phyloP scores from a whole-genome alignment of 2,329 filamentous ascomycete species.

The Diaporthe sp. region DNA sequence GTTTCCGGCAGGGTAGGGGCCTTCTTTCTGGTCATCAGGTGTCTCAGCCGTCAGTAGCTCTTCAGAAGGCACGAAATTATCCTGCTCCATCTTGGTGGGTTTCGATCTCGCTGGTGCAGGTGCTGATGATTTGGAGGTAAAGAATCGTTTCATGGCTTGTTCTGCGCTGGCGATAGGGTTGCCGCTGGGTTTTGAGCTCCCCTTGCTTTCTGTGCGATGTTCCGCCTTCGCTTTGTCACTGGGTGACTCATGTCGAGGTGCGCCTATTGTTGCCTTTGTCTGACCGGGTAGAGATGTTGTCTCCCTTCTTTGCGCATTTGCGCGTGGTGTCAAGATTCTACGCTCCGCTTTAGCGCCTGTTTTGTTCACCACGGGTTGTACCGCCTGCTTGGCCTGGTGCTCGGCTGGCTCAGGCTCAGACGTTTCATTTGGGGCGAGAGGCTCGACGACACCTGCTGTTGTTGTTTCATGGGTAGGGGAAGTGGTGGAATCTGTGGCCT shows the following conservation, averaged over 20 bases:
- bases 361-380: slow-evolving; percentile 38
- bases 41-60: slow-evolving; percentile 29
- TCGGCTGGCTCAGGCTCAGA: slow-evolving; percentile 31
- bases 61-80: slow-evolving; percentile 20
- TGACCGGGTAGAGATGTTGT: not conserved
- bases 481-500: slow-evolving; percentile 36
- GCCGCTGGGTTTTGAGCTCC: not conserved
- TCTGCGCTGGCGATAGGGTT: slow-evolving; percentile 4
- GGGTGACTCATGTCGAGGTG: slow-evolving; percentile 15
- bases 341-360: slow-evolving; percentile 3
- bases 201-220: not conserved
- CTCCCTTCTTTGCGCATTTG: slow-evolving; percentile 26
- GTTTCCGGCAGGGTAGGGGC: not conserved
- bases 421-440: slow-evolving; percentile 33
- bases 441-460: slow-evolving; percentile 23
- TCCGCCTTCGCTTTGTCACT: not conserved
- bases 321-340: slow-evolving; percentile 9
- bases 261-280: not conserved
- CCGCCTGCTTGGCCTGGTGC: slow-evolving; percentile 29
- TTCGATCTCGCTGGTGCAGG: not conserved
- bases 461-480: slow-evolving; percentile 22
- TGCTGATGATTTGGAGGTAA: not conserved
- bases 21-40: slow-evolving; percentile 8
- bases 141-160: not conserved
- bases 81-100: not conserved